Percentiles rank a stretch among this genome's conserved stretches.
phyloP scores from a whole-genome alignment of 1,284 basidiomycete species.

The Sanghuangporus baumii region DNA sequence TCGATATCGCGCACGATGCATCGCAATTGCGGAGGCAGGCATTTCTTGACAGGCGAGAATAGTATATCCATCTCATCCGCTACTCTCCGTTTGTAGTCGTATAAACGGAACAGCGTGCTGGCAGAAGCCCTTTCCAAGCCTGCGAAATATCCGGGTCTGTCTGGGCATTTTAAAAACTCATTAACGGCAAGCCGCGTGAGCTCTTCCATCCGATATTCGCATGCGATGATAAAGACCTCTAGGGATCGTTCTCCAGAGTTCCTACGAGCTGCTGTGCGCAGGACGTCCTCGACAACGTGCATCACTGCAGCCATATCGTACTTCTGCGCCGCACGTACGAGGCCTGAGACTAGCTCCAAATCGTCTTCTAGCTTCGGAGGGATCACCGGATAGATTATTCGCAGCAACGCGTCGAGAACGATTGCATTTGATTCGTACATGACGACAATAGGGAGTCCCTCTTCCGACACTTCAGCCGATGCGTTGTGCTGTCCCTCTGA shows the following conservation, averaged over 20 bases:
- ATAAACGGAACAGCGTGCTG: background rate
- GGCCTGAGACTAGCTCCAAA: background rate
- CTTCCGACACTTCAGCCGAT: background rate
- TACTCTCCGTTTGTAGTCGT: conserved; percentile 4
- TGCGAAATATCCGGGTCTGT: background rate
- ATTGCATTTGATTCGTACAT: conserved; percentile 6
- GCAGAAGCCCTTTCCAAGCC: conserved; percentile 1
- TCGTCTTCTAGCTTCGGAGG: conserved; percentile 1
- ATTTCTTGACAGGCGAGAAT: conserved; percentile 1
- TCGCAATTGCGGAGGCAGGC: background rate
- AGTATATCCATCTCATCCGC: conserved; percentile 5
- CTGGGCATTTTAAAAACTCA: conserved; percentile 6
- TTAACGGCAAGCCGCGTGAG: background rate
- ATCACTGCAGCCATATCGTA: conserved; percentile 9
- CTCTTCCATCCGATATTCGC: conserved; percentile 2
- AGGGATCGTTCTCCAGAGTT: background rate
- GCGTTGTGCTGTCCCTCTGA: background rate
- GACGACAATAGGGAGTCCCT: conserved; percentile 9
- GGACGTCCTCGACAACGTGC: background rate
- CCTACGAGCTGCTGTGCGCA: background rate
- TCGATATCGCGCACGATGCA: conserved; percentile 2
- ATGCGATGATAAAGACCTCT: conserved; percentile 6
- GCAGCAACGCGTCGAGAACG: conserved; percentile 7
- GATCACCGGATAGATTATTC: conserved; percentile 9
- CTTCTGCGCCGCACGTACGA: conserved; percentile 12